phyloP scores from a whole-genome alignment of 371 early-diverging fungal species.

The Mortierella sp. region DNA sequence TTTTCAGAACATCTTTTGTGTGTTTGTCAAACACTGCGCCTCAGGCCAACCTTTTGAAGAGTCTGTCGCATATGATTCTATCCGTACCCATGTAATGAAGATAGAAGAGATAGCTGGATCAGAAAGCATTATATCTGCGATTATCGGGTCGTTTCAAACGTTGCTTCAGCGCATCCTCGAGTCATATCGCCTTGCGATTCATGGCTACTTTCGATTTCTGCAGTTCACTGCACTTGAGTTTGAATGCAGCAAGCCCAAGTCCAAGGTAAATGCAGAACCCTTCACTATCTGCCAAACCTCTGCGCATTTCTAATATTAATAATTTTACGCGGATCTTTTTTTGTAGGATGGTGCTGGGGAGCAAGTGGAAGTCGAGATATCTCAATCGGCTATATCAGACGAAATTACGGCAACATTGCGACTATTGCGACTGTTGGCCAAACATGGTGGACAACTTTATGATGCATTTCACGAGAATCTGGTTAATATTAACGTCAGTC shows the following conservation, averaged over 20 bases:
- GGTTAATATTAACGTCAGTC: conserved; percentile 59
- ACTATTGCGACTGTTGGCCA: conserved; percentile 73
- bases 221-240: conserved; percentile 47
- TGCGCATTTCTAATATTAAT: neutral
- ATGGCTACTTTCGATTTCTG: conserved; percentile 51
- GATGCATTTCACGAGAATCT: conserved; percentile 60
- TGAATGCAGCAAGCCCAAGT: conserved; percentile 34
- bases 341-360: conserved; percentile 36
- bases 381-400: conserved; percentile 49
- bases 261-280: conserved; percentile 31
- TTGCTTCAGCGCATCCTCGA: conserved; percentile 44
- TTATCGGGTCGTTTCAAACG: conserved; percentile 28
- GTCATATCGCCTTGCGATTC: conserved; percentile 38
- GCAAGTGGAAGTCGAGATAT: conserved; percentile 25
- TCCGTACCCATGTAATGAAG: conserved; percentile 32
- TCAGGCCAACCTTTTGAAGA: conserved; percentile 54
- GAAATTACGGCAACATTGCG: conserved; percentile 75
- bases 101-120: conserved; percentile 19
- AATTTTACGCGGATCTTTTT: neutral
- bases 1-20: conserved; percentile 44
- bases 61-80: conserved; percentile 34
- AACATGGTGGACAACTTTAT: conserved; percentile 69
- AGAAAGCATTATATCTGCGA: conserved; percentile 11
- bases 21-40: conserved; percentile 55
- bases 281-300: neutral